These are phyloP conservation scores for Saccharomyces kudriavzevii DNA, from an alignment of 805 yeast species.

Conservation along the genomic window DNA sequence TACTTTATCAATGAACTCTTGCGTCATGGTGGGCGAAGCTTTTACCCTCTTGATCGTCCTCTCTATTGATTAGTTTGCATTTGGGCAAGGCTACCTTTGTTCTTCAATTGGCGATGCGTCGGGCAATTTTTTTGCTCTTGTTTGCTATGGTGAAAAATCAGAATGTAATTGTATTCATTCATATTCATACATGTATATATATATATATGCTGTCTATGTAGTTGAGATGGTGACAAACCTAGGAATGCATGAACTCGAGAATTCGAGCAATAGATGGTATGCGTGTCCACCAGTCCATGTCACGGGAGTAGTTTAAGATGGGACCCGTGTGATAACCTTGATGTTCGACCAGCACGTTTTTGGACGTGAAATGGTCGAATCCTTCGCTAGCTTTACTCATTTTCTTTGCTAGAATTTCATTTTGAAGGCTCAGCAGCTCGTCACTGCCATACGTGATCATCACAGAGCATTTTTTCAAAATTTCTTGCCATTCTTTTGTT, in stretches of 20 bases:
- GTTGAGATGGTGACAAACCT: background rate
- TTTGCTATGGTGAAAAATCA: background rate
- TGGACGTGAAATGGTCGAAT: background rate
- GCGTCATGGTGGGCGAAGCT: conserved; percentile 41
- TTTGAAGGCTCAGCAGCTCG: conserved; percentile 18
- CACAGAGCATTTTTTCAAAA: conserved; percentile 8
- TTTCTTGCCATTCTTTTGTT: conserved; percentile 9
- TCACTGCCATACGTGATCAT: conserved; percentile 17
- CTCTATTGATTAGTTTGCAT: background rate
- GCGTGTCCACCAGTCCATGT: background rate
- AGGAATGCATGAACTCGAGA: conserved; percentile 1
- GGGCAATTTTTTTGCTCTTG: background rate
- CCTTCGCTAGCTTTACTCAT: background rate
- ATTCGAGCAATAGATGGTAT: background rate
- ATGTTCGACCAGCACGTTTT: background rate
- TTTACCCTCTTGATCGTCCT: background rate
- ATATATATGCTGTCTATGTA: too few relatives aligned
- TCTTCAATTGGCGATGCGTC: background rate
- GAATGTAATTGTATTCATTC: background rate
- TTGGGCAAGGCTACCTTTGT: background rate
- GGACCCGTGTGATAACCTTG: conserved; percentile 16
- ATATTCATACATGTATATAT: background rate
- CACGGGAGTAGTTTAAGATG: background rate
- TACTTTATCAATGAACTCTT: conserved; percentile 39
- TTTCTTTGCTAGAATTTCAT: conserved; percentile 7